These are phyloP conservation scores for Solanum gracilifrons DNA, from an alignment of 257 asterid genomes.

Conservation along the genomic window DNA sequence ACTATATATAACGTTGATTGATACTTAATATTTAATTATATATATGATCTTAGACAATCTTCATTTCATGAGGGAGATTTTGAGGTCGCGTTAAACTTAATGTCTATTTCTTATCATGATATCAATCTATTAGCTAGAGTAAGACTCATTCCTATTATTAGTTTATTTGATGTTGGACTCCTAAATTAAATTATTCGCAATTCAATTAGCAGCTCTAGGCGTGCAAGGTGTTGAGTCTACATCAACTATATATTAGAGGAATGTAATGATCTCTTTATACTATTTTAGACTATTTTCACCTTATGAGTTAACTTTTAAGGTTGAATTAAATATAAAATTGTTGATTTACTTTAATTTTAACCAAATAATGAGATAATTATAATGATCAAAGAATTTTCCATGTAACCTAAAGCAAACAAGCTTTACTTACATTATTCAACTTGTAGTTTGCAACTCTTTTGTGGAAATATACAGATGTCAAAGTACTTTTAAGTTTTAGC, in stretches of 20 bases:
- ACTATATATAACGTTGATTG: neutral
- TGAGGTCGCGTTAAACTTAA: neutral
- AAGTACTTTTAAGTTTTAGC: neutral
- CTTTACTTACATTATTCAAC: neutral
- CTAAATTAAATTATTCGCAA: neutral
- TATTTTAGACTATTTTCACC: neutral
- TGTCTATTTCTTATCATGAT: neutral
- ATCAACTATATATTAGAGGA: neutral
- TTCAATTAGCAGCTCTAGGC: neutral
- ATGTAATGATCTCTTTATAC: neutral
- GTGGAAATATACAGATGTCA: neutral
- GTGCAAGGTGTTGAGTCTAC: neutral
- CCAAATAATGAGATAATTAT: neutral
- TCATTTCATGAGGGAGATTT: neutral
- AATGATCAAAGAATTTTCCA: neutral
- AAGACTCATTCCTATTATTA: neutral
- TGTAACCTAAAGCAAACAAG: neutral
- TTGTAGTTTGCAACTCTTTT: neutral
- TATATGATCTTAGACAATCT: neutral
- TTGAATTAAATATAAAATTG: neutral
- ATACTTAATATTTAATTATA: neutral
- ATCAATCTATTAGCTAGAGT: neutral
- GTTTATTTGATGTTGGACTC: neutral
- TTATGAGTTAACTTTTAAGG: neutral
- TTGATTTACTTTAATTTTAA: neutral